Evolutionary conservation across 352 stramenopile species (phyloP).

Genomic region (Phytophthora vignae): DNA sequence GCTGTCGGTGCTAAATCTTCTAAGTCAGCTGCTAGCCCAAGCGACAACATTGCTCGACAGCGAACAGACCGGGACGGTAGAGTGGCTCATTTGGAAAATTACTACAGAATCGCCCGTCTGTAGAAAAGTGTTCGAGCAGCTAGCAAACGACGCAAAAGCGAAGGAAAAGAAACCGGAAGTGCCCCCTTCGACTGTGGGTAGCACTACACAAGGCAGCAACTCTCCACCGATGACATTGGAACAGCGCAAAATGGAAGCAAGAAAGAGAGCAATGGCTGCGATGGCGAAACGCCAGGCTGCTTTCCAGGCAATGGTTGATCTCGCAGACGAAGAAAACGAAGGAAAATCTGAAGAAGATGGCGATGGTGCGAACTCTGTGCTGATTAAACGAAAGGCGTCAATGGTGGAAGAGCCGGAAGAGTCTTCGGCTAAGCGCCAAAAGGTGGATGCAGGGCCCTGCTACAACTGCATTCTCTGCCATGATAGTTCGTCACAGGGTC

Average conservation of each 20-base stretch:
- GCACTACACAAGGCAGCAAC: slow-evolving; percentile 3
- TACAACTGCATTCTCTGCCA: slow-evolving; percentile 90
- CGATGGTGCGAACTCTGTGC: slow-evolving; percentile 27
- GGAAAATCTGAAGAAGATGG: slow-evolving; percentile 34
- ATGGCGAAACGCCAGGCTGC: slow-evolving; percentile 87
- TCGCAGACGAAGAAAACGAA: slow-evolving; percentile 53
- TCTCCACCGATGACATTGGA: slow-evolving; percentile 62
- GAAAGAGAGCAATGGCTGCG: slow-evolving; percentile 75
- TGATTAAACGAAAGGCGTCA: slow-evolving; percentile 61
- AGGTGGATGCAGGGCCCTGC: slow-evolving; percentile 47
- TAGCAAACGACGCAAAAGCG: slow-evolving; percentile 43
- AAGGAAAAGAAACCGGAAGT: slow-evolving; percentile 31
- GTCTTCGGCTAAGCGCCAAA: slow-evolving; percentile 55
- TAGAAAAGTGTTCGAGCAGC: slow-evolving; percentile 43
- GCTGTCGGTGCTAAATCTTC: slow-evolving; percentile 60
- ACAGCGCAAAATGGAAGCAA: slow-evolving; percentile 80
- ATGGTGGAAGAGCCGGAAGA: slow-evolving; percentile 41
- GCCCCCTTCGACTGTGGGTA: slow-evolving; percentile 4
- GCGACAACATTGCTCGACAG: slow-evolving; percentile 62
- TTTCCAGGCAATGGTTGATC: slow-evolving; percentile 87
- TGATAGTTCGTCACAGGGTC: slow-evolving; percentile 76
- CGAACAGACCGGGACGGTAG: slow-evolving; percentile 75
- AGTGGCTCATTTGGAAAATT: slow-evolving; percentile 81
- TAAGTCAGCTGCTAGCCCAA: slow-evolving; percentile 62
- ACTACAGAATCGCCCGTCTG: slow-evolving; percentile 53